Base-by-base conservation (phyloP, 371 early-diverging fungal species). In the Apophysomyces elegans region DNA sequence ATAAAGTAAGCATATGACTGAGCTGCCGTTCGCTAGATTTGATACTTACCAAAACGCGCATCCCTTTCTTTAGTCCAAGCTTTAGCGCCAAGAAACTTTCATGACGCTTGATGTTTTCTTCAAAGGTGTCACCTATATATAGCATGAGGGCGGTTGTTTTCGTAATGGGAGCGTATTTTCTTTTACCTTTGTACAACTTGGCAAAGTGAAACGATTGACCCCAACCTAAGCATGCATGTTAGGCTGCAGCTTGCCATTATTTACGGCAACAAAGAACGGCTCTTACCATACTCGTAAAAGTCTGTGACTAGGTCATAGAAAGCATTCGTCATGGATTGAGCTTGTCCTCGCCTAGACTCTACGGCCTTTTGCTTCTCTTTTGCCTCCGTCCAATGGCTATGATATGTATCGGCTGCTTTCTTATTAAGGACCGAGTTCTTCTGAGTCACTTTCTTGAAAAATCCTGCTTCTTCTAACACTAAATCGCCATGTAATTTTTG, bases 131-230 rank as follows among this genome's bases (percentile, higher is more conserved):
- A 62, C 86, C 87, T 71, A 67, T n/a, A 16, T 18, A 35, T 8
- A 61, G 35, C 21, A 39, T 5, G 36, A 35, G 37, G n/a, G 1
- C 14, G 35, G 0, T 9, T 8, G 9, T 6, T 12, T 37, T 35
- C 14, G 11, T 14, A 7, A 0, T 43, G 37, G 16, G 7, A 5
- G 26, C 61, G 41, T 74, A 2, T 26, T 26, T 26, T 26, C 3
- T 26, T 26, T 26, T 26, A 76, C 79, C 79, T 62, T 76, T 79
- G 65, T 76, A 79, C 13, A 79, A 50, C 39, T 65, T 71, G 58
- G 91, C 88, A 82, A 93, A 93, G 72, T 93, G 93, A 82, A 93
- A 93, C 50, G 90, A 87, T 61, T 81, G 81, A 16, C 93, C 93
- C 93, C 93, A 93, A 7, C 93, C 92, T 75, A 72, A 73, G 12